Conservation (phyloP, 2,329 filamentous ascomycete species). For the Hypoxylon sp. region DNA sequence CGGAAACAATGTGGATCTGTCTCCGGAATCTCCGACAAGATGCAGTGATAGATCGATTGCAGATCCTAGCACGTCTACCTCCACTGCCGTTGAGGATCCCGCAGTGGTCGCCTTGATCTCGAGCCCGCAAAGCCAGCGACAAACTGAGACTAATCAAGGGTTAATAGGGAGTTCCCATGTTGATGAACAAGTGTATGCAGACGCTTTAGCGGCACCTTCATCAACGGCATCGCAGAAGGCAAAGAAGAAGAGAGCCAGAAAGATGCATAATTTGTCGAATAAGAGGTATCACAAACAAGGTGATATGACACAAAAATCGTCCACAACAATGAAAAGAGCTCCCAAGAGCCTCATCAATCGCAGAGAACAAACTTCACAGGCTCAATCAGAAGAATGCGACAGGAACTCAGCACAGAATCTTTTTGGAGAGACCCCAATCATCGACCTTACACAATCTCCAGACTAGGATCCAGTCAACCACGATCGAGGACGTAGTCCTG, state of each 20-base stretch:
- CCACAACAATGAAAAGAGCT: background rate
- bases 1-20: background rate
- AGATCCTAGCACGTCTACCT: background rate
- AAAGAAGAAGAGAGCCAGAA: constrained; percentile 6
- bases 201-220: background rate
- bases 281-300: constrained; percentile 10
- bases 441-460: constrained; percentile 23
- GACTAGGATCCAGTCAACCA: constrained; percentile 4
- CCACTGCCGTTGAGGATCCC: background rate
- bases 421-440: constrained; percentile 12
- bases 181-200: background rate
- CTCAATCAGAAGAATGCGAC: background rate
- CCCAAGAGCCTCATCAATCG: background rate
- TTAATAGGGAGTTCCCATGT: background rate
- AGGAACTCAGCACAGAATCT: background rate
- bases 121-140: background rate
- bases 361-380: background rate
- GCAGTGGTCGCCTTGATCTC: background rate
- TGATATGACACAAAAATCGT: background rate
- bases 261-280: background rate
- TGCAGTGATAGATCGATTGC: background rate
- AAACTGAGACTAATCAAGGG: background rate
- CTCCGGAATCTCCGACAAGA: background rate
- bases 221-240: background rate
- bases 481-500: background rate